Evolutionary conservation across 495 filamentous ascomycete species (phyloP), one percentile per base, ranked within the genome.

Genomic region (Penicillium bovifimosum): DNA sequence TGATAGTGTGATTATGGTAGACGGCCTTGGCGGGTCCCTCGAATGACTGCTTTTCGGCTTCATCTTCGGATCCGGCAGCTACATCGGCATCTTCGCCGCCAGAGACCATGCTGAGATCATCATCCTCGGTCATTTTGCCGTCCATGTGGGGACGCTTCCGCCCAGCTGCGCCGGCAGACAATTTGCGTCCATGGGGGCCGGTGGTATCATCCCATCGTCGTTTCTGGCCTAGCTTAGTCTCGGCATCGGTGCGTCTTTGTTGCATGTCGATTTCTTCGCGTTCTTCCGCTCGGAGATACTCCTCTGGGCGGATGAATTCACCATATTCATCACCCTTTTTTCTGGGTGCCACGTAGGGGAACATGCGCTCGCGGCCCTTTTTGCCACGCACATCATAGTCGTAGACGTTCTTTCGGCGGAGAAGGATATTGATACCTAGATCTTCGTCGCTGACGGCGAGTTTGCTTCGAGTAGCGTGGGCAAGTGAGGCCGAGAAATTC

Each of bases 351-450:
- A 92, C 84, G 41, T 91, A 86, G 0, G 93, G 93, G 57, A 95
- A 97, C 81, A 93, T 88, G 55, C 88, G 84, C 59, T 98, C 95
- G 29, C 91, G 79, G 16, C 93, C 95, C 66, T 90, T 96, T 61
- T 95, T 95, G 13, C 86, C 86, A n/a, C 88, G 80, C 6, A 96
- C 88, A 60, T 96, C 90, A 53, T 86, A 99, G 66, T 99, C 93
- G 65, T 90, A 88, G 14, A 95, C 80, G 14, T 84, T 86, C 60
- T 91, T 91, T 28, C 87, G 81, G 34, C 92, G 87, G n/a, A 97
- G 73, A 5, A 99, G 75, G 52, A 99, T 79, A 60, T 91, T 96
- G 54, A 97, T 81, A 6, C 93, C 93, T 0, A 97, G 72, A 52
- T 96, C 93, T 59, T 87, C 86, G 55, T 96, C 89, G 32, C 77